A percentile compares a stretch with the other conserved stretches of the same genome.
Conservation (phyloP, 306 rosid species). For the Lotus japonicus region DNA sequence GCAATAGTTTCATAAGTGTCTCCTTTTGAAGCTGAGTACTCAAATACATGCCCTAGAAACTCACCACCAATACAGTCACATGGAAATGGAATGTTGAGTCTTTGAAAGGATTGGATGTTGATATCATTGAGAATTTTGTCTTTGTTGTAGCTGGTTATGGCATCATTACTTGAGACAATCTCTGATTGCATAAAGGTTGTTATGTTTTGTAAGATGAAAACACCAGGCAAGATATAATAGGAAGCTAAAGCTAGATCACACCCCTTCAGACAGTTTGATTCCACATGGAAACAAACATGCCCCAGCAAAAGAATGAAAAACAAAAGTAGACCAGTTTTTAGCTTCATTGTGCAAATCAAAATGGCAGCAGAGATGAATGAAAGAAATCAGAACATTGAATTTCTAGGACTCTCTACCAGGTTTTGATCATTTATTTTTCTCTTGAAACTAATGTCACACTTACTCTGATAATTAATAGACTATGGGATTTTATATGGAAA, state of each 20-base stretch:
- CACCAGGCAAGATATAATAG: background rate
- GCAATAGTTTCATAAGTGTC: constrained; percentile 47
- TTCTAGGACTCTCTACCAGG: background rate
- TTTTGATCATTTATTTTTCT: background rate
- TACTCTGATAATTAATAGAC: background rate
- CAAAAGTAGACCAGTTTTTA: constrained; percentile 1
- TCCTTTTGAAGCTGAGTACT: constrained; percentile 23
- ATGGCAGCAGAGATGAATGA: too few species aligned
- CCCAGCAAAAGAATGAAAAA: constrained; percentile 21
- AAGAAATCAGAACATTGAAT: background rate
- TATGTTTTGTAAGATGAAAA: background rate
- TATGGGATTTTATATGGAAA: background rate
- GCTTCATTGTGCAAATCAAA: constrained; percentile 32
- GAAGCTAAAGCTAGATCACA: constrained; percentile 73
- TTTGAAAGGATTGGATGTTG: background rate
- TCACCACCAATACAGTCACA: constrained; percentile 46
- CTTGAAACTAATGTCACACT: constrained; percentile 14
- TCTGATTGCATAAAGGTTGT: constrained; percentile 15
- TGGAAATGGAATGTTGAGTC: constrained; percentile 45
- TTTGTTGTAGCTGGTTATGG: constrained; percentile 28
- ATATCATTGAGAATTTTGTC: background rate
- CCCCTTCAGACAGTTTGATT: constrained; percentile 41
- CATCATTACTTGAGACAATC: background rate
- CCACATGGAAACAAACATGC: constrained; percentile 20
- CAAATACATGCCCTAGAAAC: constrained; percentile 56